Evolutionary conservation across 106 monocot species (phyloP).

Genomic region (Apostasia ramifera): DNA sequence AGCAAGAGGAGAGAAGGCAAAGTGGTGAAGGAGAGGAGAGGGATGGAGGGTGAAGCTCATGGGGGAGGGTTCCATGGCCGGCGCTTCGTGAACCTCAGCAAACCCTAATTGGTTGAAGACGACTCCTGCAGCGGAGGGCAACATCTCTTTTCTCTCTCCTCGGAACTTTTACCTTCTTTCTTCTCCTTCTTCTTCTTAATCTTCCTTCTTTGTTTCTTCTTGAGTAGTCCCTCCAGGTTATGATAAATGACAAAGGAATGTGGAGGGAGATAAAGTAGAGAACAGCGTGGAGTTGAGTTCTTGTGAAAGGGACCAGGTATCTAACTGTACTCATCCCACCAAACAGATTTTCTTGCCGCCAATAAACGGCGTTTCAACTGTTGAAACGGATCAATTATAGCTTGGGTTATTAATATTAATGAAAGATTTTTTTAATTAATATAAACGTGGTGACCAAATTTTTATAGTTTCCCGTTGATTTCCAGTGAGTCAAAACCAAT

Average conservation of each 20-base stretch:
- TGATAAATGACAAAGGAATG: not conserved
- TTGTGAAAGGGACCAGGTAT: not conserved
- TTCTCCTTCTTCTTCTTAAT: not conserved
- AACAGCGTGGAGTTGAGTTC: not conserved
- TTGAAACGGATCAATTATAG: too few species aligned
- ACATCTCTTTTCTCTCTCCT: constrained; percentile 1
- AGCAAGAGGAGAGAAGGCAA: not conserved
- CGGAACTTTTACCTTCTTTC: not conserved
- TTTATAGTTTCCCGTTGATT: too few species aligned
- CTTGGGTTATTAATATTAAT: too few species aligned
- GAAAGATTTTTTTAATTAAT: too few species aligned
- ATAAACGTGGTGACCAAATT: too few species aligned
- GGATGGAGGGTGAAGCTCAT: not conserved
- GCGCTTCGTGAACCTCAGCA: not conserved
- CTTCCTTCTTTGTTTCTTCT: too few species aligned
- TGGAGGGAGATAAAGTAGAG: not conserved
- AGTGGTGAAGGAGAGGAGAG: not conserved
- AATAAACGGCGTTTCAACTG: too few species aligned
- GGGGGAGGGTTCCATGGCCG: not conserved
- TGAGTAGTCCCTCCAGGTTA: not conserved
- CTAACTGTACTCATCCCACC: not conserved
- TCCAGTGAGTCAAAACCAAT: too few species aligned
- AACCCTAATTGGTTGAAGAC: not conserved
- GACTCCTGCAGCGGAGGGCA: constrained; percentile 2
- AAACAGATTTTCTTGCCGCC: not conserved